These are phyloP conservation scores for Puccinia polysora DNA, from an alignment of 1,284 basidiomycete genomes.

Conservation along the genomic window DNA sequence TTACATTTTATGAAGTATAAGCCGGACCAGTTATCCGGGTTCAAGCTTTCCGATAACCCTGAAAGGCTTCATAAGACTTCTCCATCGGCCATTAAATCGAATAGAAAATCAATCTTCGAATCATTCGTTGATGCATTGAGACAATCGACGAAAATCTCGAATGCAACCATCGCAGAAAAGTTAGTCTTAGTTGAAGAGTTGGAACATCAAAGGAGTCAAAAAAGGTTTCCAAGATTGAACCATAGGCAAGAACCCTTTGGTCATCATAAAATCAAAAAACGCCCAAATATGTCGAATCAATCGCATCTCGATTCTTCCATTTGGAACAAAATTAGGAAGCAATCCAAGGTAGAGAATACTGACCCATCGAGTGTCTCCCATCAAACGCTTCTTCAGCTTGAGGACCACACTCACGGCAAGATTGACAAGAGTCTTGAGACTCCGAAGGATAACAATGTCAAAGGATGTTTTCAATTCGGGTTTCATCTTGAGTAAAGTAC, in stretches of 20 bases:
- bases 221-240: background rate
- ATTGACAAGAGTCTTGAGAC: too few relatives aligned
- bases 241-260: too few relatives aligned
- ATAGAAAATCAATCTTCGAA: background rate
- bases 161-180: background rate
- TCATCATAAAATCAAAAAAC: too few relatives aligned
- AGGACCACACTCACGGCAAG: background rate
- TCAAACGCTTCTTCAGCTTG: background rate
- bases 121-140: background rate
- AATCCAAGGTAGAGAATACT: background rate
- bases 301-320: background rate
- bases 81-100: background rate
- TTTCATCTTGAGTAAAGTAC: too few relatives aligned
- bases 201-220: background rate
- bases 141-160: background rate
- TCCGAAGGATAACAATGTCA: too few relatives aligned
- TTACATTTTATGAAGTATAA: constrained; percentile 55
- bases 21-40: constrained; percentile 55
- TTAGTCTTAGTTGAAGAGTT: background rate
- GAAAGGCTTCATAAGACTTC: background rate
- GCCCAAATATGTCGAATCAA: too few relatives aligned
- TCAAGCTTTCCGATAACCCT: constrained; percentile 44
- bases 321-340: background rate
- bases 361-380: background rate
- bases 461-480: too few relatives aligned